Conservation (phyloP, 768 basidiomycete genomes). For the Lactarius sp. region DNA sequence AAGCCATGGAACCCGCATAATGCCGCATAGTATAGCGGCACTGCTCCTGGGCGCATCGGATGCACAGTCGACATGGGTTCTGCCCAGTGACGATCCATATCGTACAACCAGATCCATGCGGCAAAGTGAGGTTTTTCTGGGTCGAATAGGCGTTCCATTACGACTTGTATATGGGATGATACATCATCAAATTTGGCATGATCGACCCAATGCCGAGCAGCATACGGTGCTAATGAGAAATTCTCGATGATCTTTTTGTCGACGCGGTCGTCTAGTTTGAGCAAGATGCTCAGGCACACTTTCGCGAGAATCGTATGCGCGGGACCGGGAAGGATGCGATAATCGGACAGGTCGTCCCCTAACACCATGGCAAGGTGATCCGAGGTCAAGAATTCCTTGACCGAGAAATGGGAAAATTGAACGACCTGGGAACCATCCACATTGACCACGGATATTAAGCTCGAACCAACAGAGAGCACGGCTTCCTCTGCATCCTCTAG, state of each 20-base stretch:
- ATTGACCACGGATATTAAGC: not conserved
- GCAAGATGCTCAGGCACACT: not conserved
- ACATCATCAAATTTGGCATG: not conserved
- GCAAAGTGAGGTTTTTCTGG: not conserved
- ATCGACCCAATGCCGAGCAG: constrained; percentile 8
- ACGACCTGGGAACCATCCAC: not conserved
- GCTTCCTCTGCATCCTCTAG: not conserved
- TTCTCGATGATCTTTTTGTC: not conserved
- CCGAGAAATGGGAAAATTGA: constrained; percentile 10
- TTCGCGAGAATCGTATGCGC: not conserved
- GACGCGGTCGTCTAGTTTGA: not conserved
- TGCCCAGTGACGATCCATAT: not conserved
- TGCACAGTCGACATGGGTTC: not conserved
- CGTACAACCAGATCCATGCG: constrained; percentile 10
- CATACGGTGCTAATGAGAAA: not conserved
- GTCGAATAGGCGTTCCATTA: constrained; percentile 4
- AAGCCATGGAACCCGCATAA: too few species aligned
- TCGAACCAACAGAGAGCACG: constrained; percentile 7
- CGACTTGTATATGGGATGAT: not conserved
- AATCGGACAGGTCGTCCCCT: not conserved
- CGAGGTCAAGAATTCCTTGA: constrained; percentile 11
- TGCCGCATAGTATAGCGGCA: too few species aligned
- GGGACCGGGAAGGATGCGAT: not conserved
- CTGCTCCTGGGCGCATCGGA: not conserved
- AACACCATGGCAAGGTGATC: not conserved